These are phyloP conservation scores for Aspergillus uvarum DNA, from an alignment of 2,329 filamentous ascomycete genomes.

Conservation along the genomic window DNA sequence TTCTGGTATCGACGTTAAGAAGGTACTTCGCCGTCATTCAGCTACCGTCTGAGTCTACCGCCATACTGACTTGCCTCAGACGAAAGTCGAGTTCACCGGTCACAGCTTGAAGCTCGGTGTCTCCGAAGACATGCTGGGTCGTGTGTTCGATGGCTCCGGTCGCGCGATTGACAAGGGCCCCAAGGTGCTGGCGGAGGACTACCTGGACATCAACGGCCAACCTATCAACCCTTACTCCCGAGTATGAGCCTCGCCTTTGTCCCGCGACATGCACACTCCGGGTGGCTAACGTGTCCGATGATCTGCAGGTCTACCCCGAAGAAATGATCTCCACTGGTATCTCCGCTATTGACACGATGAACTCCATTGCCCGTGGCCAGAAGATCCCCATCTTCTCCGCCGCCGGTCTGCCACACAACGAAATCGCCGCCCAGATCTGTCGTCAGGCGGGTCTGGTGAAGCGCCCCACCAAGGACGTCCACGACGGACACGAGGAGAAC, in stretches of 20 bases:
- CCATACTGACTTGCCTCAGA: slow-evolving; percentile 54
- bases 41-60: slow-evolving; percentile 11
- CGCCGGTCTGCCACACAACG: slow-evolving; percentile 96
- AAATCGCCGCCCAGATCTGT: slow-evolving; percentile 98
- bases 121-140: slow-evolving; percentile 98
- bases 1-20: slow-evolving; percentile 96
- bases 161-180: slow-evolving; percentile 98
- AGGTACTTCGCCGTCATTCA: slow-evolving; percentile 53
- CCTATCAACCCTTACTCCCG: slow-evolving; percentile 98
- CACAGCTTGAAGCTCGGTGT: slow-evolving; percentile 98
- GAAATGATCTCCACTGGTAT: slow-evolving; percentile 99
- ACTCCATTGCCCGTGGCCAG: slow-evolving; percentile 94
- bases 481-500: slow-evolving; percentile 97
- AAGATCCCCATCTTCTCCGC: slow-evolving; percentile 99
- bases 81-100: slow-evolving; percentile 95
- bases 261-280: background rate
- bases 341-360: slow-evolving; percentile 98
- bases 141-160: slow-evolving; percentile 97
- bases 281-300: slow-evolving; percentile 10
- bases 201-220: slow-evolving; percentile 97
- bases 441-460: slow-evolving; percentile 92
- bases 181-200: slow-evolving; percentile 96
- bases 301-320: slow-evolving; percentile 83
- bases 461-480: slow-evolving; percentile 88
- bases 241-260: slow-evolving; percentile 52